Percentiles rank a stretch among this genome's conserved stretches.
Conservation (phyloP, 2,329 filamentous ascomycete species). For the Claviceps arundinis region DNA sequence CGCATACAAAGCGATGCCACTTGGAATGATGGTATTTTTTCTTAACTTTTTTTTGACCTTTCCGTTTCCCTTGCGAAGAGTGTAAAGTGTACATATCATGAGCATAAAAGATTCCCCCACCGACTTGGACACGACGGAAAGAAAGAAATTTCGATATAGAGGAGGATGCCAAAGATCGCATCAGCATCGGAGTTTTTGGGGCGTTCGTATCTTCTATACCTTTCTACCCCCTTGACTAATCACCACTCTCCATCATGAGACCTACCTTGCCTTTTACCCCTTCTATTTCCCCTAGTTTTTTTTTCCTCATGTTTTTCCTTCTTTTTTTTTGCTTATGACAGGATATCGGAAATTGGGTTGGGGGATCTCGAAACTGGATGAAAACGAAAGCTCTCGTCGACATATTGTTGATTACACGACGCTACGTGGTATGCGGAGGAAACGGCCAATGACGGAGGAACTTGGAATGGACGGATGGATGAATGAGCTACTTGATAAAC, state of each 20-base stretch:
- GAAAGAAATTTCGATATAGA: slow-evolving; percentile 4
- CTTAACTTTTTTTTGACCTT: not conserved
- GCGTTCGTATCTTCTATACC: slow-evolving; percentile 3
- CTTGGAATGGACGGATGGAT: no score
- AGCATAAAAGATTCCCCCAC: slow-evolving; percentile 12
- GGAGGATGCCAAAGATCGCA: slow-evolving; percentile 10
- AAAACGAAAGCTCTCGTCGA: not conserved
- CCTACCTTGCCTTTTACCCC: not conserved
- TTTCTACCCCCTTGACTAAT: not conserved
- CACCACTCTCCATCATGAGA: not conserved
- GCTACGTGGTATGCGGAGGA: no score
- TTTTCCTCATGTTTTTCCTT: not conserved
- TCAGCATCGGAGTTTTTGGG: slow-evolving; percentile 22
- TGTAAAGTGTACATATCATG: slow-evolving; percentile 4
- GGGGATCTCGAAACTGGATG: not conserved
- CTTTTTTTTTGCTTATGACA: not conserved
- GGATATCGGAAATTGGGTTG: not conserved
- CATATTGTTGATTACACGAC: no score
- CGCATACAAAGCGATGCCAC: not conserved
- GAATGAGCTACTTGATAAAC: no score
- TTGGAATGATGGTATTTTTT: not conserved
- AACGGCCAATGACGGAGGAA: no score
- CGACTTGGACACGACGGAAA: slow-evolving; percentile 7
- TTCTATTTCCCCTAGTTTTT: not conserved
- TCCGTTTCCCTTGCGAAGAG: not conserved